Base-by-base conservation (phyloP, 2,329 filamentous ascomycete species). In the Grosmannia clavigera region DNA sequence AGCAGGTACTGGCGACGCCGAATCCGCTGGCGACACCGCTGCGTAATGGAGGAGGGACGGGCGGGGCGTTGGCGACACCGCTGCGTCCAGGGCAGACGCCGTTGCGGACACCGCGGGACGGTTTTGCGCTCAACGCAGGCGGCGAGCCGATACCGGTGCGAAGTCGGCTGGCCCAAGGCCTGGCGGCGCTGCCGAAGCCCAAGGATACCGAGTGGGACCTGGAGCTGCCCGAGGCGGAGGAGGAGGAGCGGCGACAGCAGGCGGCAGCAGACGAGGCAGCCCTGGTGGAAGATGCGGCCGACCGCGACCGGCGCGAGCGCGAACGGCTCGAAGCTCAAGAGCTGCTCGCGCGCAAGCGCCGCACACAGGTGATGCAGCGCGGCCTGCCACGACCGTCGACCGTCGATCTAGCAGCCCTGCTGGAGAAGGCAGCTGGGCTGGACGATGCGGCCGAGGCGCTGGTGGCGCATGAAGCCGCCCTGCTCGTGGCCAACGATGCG, bases 151-250 rank as follows among this genome's bases (percentile, higher is more conserved):
- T 58, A 0, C 58, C 60, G 1, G 52, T 85, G 65, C 85, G 85
- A 52, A 81, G 83, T 62, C 83, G 86, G 64, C 76, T 99, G 7
- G 83, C 83, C 62, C 79, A 82, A 57, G 82, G 87, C 51, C 81
- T 99, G n/a, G 82, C 90, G 5, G 84, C 89, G 27, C 78, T 99
- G 19, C 94, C 94, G 0, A 95, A 89, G 68, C 94, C 94, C 0
- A 96, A 95, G 69, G 90, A 96, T 68, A 87, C 84, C 0, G 92
- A 96, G 65, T 97, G 90, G 87, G 94, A 97, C 66, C 83, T 97
- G 54, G 92, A 96, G 70, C 75, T 95, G 40, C 92, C 92, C 0
- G 90, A 95, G 50, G 91, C 96, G 64, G 80, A 87, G 64, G 76
- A 81, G 63, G 89, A 94, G 66, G 77, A 81, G 90, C 92, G 65